Conservation (phyloP, 106 monocot genomes). For the Acorus calamus region DNA sequence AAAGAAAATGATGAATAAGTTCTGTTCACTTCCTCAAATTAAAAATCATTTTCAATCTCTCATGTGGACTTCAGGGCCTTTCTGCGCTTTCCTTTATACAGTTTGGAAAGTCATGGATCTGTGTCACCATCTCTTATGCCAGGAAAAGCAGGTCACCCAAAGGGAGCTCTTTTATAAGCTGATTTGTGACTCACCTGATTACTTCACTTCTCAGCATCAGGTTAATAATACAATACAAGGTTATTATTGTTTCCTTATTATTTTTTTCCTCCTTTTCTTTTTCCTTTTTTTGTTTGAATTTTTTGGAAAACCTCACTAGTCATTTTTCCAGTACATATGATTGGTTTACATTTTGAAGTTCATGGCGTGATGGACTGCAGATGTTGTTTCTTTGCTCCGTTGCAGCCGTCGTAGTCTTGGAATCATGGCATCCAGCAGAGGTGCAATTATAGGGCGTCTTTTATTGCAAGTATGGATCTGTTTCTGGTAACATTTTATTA, state of each 20-base stretch:
- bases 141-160: constrained; percentile 71
- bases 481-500: neutral
- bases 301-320: neutral
- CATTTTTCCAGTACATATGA: neutral
- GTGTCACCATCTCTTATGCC: constrained; percentile 49
- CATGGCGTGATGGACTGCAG: constrained; percentile 17
- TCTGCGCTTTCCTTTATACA: constrained; percentile 6
- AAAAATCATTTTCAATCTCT: too few relatives aligned
- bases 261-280: too few relatives aligned
- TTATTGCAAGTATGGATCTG: constrained; percentile 34
- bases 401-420: constrained; percentile 85
- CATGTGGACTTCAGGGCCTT: neutral
- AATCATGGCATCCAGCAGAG: constrained; percentile 84
- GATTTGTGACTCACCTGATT: constrained; percentile 70
- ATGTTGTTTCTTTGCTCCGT: constrained; percentile 71
- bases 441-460: constrained; percentile 71
- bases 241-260: neutral
- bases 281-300: neutral
- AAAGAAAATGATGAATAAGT: too few relatives aligned
- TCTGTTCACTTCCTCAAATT: too few relatives aligned
- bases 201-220: constrained; percentile 58
- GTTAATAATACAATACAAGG: constrained; percentile 79
- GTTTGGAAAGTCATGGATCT: constrained; percentile 93
- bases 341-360: too few relatives aligned
- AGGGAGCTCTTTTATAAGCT: constrained; percentile 95